These are phyloP conservation scores for Phytophthora aleatoria DNA, from an alignment of 352 stramenopile genomes.

Conservation along the genomic window DNA sequence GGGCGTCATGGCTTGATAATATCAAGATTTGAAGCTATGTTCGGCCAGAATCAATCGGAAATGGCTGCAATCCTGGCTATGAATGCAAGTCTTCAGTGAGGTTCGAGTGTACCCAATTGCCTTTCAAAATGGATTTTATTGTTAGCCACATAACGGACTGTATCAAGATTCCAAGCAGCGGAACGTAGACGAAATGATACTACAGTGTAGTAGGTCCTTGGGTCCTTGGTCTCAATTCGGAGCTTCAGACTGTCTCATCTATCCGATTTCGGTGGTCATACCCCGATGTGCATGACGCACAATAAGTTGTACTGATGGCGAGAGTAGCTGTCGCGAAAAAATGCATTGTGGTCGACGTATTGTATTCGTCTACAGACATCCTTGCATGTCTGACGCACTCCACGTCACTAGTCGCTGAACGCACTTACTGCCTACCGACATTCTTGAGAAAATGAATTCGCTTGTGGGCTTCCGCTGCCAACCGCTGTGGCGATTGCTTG, in stretches of 20 bases:
- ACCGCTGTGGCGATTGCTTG: conserved; percentile 6
- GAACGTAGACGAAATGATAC: conserved; percentile 22
- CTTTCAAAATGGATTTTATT: conserved; percentile 23
- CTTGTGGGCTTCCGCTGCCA: conserved; percentile 36
- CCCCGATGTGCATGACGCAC: not conserved
- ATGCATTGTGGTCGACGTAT: not conserved
- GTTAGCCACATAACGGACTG: conserved; percentile 3
- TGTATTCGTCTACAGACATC: conserved; percentile 6
- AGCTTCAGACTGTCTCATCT: conserved; percentile 34
- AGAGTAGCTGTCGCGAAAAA: conserved; percentile 8
- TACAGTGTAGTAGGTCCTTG: not conserved
- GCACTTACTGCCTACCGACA: conserved; percentile 27
- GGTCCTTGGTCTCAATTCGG: conserved; percentile 16
- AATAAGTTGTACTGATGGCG: not conserved
- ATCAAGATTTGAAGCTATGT: conserved; percentile 35
- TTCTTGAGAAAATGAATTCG: conserved; percentile 41
- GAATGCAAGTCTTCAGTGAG: conserved; percentile 1
- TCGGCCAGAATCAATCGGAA: conserved; percentile 16
- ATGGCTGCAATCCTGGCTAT: conserved; percentile 8
- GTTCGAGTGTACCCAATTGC: conserved; percentile 24
- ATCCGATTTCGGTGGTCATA: conserved; percentile 20
- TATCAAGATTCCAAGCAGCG: not conserved
- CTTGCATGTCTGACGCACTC: not conserved
- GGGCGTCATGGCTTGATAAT: conserved; percentile 32
- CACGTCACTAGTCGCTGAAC: conserved; percentile 16